Evolutionary conservation across 2,329 filamentous ascomycete genomes (phyloP), one percentile per base, ranked within the genome.

Genomic region (Pseudogymnoascus sp.): DNA sequence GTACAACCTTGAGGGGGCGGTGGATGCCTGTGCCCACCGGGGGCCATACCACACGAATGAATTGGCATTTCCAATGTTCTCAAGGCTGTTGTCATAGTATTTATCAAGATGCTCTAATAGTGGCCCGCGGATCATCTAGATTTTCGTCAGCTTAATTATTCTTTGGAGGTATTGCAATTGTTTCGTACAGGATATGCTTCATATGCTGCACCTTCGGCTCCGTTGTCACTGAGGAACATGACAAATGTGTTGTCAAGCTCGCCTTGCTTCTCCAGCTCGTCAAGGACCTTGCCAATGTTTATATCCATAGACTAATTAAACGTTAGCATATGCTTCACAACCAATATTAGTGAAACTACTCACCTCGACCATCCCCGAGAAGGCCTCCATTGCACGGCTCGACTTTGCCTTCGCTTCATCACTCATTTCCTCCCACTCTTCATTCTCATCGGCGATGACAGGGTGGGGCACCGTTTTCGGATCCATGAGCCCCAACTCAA

Each of bases 11-110:
- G 70, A 74, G 4, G 76, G 76, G 1, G 79, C 79, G 0, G 78
- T 80, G 2, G 78, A 75, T 4, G 79, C 79, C 10, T 56, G 46
- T 11, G 59, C 59, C 59, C 59, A 60, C 2, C 60, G 60, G 1
- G 78, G 77, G 7, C 79, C 79, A 64, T 80, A 81, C 79, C 79
- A 81, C 63, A 80, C 76, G 65, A 79, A 81, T 62, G 74, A 76
- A 68, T 80, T 73, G 7, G 72, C 73, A 19, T 75, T 74, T 29
- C 79, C 79, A 13, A 81, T 72, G 61, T 81, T 81, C 9, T 80
- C 78, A 17, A 80, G 71, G 2, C 69, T 70, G 67, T 81, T 80
- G 70, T 80, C 73, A 69, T 80, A 79, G 72, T 79, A 80, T 62
- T 44, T 37, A 6, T 40, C 38, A 10, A 56, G 46, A 13, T 56